Conservation (phyloP, 2,329 filamentous ascomycete genomes). For the Orbilia blumenaviensis region DNA sequence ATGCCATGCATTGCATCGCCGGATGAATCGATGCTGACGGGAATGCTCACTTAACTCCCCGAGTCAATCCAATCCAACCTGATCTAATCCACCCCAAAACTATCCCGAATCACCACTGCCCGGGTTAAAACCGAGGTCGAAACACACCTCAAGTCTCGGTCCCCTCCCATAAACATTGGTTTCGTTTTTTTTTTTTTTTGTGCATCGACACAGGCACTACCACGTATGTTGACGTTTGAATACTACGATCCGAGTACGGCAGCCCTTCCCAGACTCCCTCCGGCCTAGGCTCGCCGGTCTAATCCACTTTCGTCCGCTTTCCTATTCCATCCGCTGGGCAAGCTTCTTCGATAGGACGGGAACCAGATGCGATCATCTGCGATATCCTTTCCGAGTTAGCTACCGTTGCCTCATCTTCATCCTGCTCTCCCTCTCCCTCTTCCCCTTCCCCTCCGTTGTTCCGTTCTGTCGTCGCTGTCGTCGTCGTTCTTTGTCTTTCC, state of each 20-base stretch:
- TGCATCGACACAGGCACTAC: too few relatives aligned
- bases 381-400: conserved; percentile 32
- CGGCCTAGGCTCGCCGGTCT: too few relatives aligned
- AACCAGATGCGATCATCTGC: conserved; percentile 10
- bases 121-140: too few relatives aligned
- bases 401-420: conserved; percentile 27
- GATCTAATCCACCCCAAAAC: background rate
- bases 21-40: conserved; percentile 41
- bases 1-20: too few relatives aligned
- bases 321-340: conserved; percentile 28
- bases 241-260: conserved; percentile 18
- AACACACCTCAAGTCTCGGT: too few relatives aligned
- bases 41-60: conserved; percentile 39
- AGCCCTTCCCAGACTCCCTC: conserved; percentile 13
- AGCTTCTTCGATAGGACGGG: conserved; percentile 26
- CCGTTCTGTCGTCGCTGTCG: background rate
- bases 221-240: background rate
- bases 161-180: too few relatives aligned
- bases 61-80: conserved; percentile 17
- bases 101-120: too few relatives aligned
- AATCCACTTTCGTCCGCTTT: conserved; percentile 26
- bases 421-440: too few relatives aligned
- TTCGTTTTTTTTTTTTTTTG: too few relatives aligned
- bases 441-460: background rate
- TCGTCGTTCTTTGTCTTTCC: background rate